Evolutionary conservation across 371 early-diverging fungal genomes (phyloP).

Genomic region (Batkoa obscura): DNA sequence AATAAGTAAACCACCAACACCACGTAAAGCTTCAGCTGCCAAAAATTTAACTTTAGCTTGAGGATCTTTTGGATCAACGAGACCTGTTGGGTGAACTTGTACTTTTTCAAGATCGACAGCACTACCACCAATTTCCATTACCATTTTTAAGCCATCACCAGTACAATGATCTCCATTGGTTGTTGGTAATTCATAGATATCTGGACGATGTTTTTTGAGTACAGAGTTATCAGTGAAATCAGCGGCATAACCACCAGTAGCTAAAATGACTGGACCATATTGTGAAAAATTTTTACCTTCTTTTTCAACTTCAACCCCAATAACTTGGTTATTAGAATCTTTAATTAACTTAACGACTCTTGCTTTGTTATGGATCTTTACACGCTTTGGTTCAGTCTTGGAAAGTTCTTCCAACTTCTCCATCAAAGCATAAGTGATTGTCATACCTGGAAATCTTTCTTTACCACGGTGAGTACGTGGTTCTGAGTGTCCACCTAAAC

Average conservation of each 20-base stretch:
- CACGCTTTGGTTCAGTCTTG: conserved; percentile 43
- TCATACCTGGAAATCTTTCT: conserved; percentile 89
- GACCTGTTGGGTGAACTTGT: conserved; percentile 93
- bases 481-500: conserved; percentile 72
- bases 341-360: conserved; percentile 36
- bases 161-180: conserved; percentile 92
- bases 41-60: conserved; percentile 70
- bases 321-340: conserved; percentile 29
- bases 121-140: conserved; percentile 57
- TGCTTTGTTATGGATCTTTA: conserved; percentile 59
- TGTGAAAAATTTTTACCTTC: conserved; percentile 29
- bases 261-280: conserved; percentile 68
- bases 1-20: conserved; percentile 80
- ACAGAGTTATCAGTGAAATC: conserved; percentile 43
- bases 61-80: conserved; percentile 80
- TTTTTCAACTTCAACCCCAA: conserved; percentile 68
- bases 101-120: conserved; percentile 88
- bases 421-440: conserved; percentile 86
- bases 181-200: conserved; percentile 42
- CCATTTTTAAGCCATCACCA: conserved; percentile 90
- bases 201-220: conserved; percentile 32
- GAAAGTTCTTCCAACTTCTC: conserved; percentile 61
- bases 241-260: conserved; percentile 86
- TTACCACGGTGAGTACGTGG: conserved; percentile 92
- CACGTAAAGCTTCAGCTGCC: conserved; percentile 93